Evolutionary conservation across 1,284 basidiomycete species (phyloP), one percentile per base, ranked within the genome.

Genomic region (Cystobasidium pallidum): DNA sequence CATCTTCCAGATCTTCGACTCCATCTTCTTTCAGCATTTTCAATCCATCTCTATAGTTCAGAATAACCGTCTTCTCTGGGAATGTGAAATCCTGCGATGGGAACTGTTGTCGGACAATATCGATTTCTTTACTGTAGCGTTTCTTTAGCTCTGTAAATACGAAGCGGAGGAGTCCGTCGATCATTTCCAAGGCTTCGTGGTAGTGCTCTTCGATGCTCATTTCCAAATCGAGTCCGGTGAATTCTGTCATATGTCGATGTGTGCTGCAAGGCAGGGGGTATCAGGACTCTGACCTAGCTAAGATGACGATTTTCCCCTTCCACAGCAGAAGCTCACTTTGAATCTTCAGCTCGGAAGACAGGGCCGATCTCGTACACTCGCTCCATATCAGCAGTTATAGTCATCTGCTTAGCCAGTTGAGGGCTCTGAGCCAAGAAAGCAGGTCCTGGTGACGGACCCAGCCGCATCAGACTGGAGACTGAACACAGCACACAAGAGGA

Each of bases 121-220:
- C 89, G 76, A 98, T 92, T 82, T 87, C 94, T 70, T 88, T 87
- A 45, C 84, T 82, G 82, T 90, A 94, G 68, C 87, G 87, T 78
- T 89, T 86, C 80, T 89, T 88, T 61, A 97, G 85, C 19, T 89
- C 89, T 71, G 84, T 84, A 86, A 97, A 97, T 79, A 97, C 91
- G 78, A 84, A 84, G 78, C 91, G 84, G 80, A 96, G 88, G 80
- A 95, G 85, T 64, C 84, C 85, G 81, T 97, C 94, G 72, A 97
- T 86, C 43, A 91, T 81, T 77, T 94, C 91, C 83, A 95, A 86
- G 34, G 91, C 92, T 86, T 88, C 96, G 83, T 99, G 94, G 80
- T 99, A 99, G 81, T 98, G 94, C 81, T 98, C 94, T 80, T 97
- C 91, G 76, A 99, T 94, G 1, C 89, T 86, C 96, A 99, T 99